phyloP scores from a whole-genome alignment of 805 yeast genomes.

The Candida chauliodis region DNA sequence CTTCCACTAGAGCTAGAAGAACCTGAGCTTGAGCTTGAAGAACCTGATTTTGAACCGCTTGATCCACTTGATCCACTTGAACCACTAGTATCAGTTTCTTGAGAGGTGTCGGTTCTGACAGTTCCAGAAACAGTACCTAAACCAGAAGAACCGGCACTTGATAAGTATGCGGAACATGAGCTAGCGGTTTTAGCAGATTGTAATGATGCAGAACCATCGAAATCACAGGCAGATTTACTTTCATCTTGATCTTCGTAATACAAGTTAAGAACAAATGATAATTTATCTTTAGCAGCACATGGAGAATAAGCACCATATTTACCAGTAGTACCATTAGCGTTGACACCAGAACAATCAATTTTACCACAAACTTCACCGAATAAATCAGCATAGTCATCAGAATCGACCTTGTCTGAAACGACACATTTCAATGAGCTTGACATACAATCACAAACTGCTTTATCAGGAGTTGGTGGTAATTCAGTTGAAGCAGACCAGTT shows the following conservation, averaged over 20 bases:
- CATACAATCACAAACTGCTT: constrained; percentile 35
- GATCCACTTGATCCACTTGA: constrained; percentile 20
- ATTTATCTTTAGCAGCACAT: constrained; percentile 32
- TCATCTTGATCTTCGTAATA: constrained; percentile 31
- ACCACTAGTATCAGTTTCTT: constrained; percentile 17
- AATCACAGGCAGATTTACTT: constrained; percentile 31
- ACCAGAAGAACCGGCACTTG: constrained; percentile 70
- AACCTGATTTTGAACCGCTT: constrained; percentile 21
- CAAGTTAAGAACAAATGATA: constrained; percentile 36
- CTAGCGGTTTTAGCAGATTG: constrained; percentile 30
- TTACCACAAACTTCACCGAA: constrained; percentile 30
- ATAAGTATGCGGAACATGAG: constrained; percentile 53
- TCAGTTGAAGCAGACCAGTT: constrained; percentile 37
- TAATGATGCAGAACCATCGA: constrained; percentile 40
- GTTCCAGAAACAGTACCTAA: constrained; percentile 49
- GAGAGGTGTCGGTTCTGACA: constrained; percentile 20
- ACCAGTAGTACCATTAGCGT: constrained; percentile 37
- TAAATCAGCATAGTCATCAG: constrained; percentile 32
- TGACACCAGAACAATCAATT: constrained; percentile 36
- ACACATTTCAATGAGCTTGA: constrained; percentile 32
- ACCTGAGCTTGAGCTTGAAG: constrained; percentile 20
- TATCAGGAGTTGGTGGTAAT: constrained; percentile 45
- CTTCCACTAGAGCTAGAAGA: constrained; percentile 16
- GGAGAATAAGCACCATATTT: constrained; percentile 40
- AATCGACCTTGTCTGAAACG: constrained; percentile 23